phyloP scores from a whole-genome alignment of 176 grass and related monocot genomes.

The Oryza meridionalis region DNA sequence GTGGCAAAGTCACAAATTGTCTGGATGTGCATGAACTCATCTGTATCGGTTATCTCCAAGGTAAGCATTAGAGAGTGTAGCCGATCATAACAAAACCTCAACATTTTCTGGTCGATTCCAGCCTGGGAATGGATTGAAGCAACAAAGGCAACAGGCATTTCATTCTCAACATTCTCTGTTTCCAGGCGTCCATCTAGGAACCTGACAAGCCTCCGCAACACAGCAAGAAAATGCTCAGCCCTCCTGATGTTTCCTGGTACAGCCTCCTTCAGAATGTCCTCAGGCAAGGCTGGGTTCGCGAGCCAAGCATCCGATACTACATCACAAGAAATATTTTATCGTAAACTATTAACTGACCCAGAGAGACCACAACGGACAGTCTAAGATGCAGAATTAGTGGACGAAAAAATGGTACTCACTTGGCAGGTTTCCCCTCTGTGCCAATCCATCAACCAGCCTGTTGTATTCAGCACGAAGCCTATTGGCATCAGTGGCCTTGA shows the following conservation, averaged over 20 bases:
- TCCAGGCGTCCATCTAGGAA: slow-evolving; percentile 70
- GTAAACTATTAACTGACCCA: neutral
- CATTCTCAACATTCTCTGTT: slow-evolving; percentile 91
- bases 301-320: slow-evolving; percentile 94
- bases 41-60: slow-evolving; percentile 85
- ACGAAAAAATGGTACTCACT: slow-evolving; percentile 52
- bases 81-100: slow-evolving; percentile 93
- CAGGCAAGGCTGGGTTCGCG: slow-evolving; percentile 78
- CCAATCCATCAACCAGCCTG: slow-evolving; percentile 80
- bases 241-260: slow-evolving; percentile 94
- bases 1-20: slow-evolving; percentile 96
- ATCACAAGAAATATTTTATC: slow-evolving; percentile 37
- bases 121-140: slow-evolving; percentile 69
- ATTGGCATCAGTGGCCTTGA: slow-evolving; percentile 95
- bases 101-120: slow-evolving; percentile 97
- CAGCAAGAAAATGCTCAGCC: slow-evolving; percentile 93
- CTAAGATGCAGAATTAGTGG: neutral
- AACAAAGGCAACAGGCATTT: slow-evolving; percentile 84
- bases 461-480: slow-evolving; percentile 95
- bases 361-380: neutral
- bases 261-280: slow-evolving; percentile 89
- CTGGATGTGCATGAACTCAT: slow-evolving; percentile 92
- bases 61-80: slow-evolving; percentile 89
- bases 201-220: slow-evolving; percentile 71
- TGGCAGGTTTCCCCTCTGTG: slow-evolving; percentile 90